phyloP scores from a whole-genome alignment of 805 yeast species.

The Nakazawaea populi region DNA sequence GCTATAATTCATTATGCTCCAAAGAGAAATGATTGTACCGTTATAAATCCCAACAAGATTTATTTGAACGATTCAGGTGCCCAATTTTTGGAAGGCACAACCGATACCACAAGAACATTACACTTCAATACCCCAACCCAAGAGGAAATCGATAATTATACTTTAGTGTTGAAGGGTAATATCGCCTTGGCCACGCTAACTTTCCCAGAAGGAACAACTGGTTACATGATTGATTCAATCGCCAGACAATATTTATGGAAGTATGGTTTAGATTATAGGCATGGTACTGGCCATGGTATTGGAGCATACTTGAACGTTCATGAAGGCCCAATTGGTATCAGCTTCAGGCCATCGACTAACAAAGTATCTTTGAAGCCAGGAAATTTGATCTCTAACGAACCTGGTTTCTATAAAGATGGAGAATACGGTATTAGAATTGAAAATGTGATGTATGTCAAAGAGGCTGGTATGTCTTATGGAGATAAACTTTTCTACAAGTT shows the following conservation, averaged over 20 bases:
- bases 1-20: conserved; percentile 77
- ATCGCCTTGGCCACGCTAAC: conserved; percentile 40
- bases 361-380: conserved; percentile 41
- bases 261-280: conserved; percentile 51
- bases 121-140: conserved; percentile 44
- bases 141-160: conserved; percentile 44
- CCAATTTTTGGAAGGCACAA: conserved; percentile 58
- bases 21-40: conserved; percentile 29
- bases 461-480: conserved; percentile 29
- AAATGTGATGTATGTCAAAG: conserved; percentile 42
- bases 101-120: conserved; percentile 58
- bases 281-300: conserved; percentile 63
- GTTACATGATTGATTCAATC: conserved; percentile 46
- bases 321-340: conserved; percentile 61
- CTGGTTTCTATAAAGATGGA: conserved; percentile 56
- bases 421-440: conserved; percentile 55
- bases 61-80: conserved; percentile 57
- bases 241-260: conserved; percentile 58
- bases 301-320: conserved; percentile 59
- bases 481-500: conserved; percentile 42
- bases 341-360: conserved; percentile 46
- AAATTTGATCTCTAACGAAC: conserved; percentile 53
- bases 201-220: conserved; percentile 53
- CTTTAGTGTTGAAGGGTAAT: conserved; percentile 54
- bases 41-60: conserved; percentile 46